Conservation (phyloP, 345 rosid genomes). For the Anacardium occidentale region DNA sequence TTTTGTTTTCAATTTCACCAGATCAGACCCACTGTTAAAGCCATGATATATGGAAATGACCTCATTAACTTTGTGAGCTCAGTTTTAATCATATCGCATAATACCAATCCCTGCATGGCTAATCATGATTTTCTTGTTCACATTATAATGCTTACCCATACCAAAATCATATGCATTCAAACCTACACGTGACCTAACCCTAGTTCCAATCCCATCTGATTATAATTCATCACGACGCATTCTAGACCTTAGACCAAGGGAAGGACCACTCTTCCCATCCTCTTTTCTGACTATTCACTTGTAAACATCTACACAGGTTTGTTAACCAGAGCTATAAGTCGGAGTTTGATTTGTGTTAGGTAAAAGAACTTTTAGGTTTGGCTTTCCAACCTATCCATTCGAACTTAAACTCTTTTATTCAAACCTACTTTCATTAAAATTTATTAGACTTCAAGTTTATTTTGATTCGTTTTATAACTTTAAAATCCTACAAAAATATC, state of each 20-base stretch:
- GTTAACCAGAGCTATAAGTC: too few relatives aligned
- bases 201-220: background rate
- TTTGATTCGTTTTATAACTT: too few relatives aligned
- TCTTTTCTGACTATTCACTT: too few relatives aligned
- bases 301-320: too few relatives aligned
- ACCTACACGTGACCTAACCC: conserved; percentile 23
- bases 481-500: too few relatives aligned
- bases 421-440: too few relatives aligned
- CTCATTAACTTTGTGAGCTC: background rate
- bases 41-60: background rate
- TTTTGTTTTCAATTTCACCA: conserved; percentile 11
- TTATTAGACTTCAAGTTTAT: too few relatives aligned
- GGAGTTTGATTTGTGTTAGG: too few relatives aligned
- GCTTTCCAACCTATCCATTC: too few relatives aligned
- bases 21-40: background rate
- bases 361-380: too few relatives aligned
- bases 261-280: background rate
- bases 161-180: conserved; percentile 11
- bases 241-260: background rate
- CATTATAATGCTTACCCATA: conserved; percentile 17
- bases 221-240: background rate
- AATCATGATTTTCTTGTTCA: conserved; percentile 17
- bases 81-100: conserved; percentile 27
- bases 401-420: too few relatives aligned
- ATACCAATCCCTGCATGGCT: conserved; percentile 32